Evolutionary conservation across 2,329 filamentous ascomycete genomes (phyloP).

Genomic region (Epichloe bromicola): DNA sequence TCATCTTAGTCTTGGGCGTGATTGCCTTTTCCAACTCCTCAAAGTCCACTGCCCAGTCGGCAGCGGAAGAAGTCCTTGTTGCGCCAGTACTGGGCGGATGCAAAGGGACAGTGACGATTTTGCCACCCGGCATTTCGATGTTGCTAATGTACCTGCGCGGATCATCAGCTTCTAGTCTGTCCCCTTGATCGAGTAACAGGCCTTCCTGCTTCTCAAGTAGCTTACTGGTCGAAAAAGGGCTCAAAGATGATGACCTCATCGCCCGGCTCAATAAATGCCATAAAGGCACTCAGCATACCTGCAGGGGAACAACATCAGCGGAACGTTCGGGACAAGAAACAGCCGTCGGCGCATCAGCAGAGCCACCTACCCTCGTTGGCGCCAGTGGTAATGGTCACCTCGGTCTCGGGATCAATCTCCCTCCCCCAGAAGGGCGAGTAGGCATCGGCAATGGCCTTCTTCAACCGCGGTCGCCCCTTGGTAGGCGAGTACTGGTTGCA

Average conservation of each 20-base stretch:
- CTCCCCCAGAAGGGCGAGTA: slow-evolving; percentile 85
- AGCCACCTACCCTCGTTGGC: slow-evolving; percentile 52
- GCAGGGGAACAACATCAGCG: neutral
- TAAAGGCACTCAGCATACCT: slow-evolving; percentile 89
- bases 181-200: neutral
- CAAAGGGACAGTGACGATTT: slow-evolving; percentile 89
- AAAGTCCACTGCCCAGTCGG: slow-evolving; percentile 81
- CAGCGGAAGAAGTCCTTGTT: slow-evolving; percentile 66
- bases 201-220: neutral
- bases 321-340: neutral
- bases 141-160: slow-evolving; percentile 62
- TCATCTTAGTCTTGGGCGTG: slow-evolving; percentile 85
- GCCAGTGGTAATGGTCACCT: slow-evolving; percentile 88
- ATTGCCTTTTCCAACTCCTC: slow-evolving; percentile 69
- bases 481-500: slow-evolving; percentile 99
- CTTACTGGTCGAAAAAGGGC: slow-evolving; percentile 90
- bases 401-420: slow-evolving; percentile 71
- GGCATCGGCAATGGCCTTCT: slow-evolving; percentile 83
- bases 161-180: neutral
- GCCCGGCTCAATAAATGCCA: slow-evolving; percentile 88
- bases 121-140: slow-evolving; percentile 95
- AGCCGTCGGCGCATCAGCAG: neutral
- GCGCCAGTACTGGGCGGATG: slow-evolving; percentile 75
- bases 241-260: slow-evolving; percentile 98
- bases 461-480: slow-evolving; percentile 79